Percentiles rank a stretch among this genome's conserved stretches.
Conservation (phyloP, 2,329 filamentous ascomycete species). For the Xylariaceae sp. region DNA sequence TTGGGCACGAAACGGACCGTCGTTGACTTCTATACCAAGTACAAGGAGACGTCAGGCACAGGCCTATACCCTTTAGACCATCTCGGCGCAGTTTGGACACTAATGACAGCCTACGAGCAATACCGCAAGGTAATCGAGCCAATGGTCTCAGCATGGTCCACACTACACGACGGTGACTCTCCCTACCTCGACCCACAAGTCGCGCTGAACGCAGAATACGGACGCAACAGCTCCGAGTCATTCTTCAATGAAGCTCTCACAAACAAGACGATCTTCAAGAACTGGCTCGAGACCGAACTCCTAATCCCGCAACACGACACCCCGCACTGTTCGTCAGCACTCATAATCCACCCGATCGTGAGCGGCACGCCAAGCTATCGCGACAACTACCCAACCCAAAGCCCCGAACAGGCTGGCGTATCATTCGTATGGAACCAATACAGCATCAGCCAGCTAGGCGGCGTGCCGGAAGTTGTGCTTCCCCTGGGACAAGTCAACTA, state of each 20-base stretch:
- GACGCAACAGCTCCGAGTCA: not conserved
- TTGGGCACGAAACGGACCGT: not conserved
- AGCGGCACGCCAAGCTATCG: not conserved
- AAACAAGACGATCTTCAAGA: not conserved
- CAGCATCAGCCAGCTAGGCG: not conserved
- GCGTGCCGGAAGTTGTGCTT: not conserved
- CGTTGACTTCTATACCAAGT: not conserved
- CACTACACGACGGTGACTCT: not conserved
- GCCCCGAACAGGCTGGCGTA: not conserved
- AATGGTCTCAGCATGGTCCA: not conserved
- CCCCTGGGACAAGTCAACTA: not conserved
- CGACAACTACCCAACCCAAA: not conserved
- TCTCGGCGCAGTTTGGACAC: not conserved
- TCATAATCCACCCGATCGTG: not conserved
- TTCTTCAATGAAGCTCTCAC: not conserved
- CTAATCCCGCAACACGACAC: not conserved
- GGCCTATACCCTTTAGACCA: not conserved
- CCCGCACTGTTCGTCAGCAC: not conserved
- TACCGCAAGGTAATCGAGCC: not conserved
- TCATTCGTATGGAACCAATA: not conserved
- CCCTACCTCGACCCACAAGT: not conserved
- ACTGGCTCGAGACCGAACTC: not conserved
- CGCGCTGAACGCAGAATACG: not conserved
- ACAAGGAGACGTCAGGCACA: not conserved
- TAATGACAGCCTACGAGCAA: not conserved